Conservation (phyloP, 495 filamentous ascomycete species). For the Neurospora sp. region DNA sequence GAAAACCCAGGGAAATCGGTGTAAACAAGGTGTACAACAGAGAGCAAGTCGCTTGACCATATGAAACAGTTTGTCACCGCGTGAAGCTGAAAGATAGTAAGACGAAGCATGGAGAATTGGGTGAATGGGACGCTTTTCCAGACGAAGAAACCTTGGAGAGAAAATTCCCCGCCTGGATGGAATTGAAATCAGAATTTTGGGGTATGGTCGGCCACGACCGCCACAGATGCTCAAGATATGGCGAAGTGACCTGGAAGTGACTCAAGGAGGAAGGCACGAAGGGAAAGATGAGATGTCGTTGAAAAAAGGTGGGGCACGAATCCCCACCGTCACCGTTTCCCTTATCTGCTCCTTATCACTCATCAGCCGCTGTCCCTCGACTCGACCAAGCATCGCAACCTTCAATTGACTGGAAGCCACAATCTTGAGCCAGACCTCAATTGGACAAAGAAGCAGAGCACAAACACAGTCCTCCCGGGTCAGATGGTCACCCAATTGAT, state of each 20-base stretch:
- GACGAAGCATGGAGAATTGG: not conserved
- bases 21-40: too few relatives aligned
- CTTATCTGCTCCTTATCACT: not conserved
- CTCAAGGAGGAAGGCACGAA: not conserved
- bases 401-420: not conserved
- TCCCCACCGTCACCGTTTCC: not conserved
- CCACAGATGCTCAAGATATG: not conserved
- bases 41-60: too few relatives aligned
- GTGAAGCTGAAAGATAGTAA: not conserved
- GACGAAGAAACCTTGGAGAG: not conserved
- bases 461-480: not conserved
- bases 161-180: not conserved
- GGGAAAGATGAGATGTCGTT: not conserved
- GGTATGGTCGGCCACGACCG: not conserved
- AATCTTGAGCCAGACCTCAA: not conserved
- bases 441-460: not conserved
- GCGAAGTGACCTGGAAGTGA: not conserved
- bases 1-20: not conserved
- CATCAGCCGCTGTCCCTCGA: not conserved
- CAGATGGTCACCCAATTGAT: not conserved
- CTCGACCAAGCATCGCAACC: not conserved
- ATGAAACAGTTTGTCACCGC: not conserved
- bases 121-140: not conserved
- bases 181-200: not conserved
- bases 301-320: not conserved